Evolutionary conservation across 2,329 filamentous ascomycete genomes (phyloP).

Genomic region (Ascocoryne sarcoides): DNA sequence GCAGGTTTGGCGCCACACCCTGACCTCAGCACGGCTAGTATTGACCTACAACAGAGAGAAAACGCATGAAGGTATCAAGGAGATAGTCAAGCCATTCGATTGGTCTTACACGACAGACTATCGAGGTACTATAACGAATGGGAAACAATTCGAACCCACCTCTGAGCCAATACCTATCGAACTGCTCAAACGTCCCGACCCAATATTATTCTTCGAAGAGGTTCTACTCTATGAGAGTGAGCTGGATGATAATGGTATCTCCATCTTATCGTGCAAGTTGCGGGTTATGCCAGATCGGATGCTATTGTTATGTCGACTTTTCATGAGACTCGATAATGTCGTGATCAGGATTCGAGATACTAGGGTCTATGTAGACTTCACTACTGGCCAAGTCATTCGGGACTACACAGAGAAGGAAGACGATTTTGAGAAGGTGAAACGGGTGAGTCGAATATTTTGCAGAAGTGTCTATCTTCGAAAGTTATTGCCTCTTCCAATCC

Average conservation of each 20-base stretch:
- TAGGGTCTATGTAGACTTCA: constrained; percentile 85
- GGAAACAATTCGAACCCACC: constrained; percentile 21
- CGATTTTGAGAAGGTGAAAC: constrained; percentile 65
- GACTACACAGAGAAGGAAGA: constrained; percentile 90
- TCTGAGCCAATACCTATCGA: constrained; percentile 64
- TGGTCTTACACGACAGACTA: constrained; percentile 96
- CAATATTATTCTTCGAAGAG: constrained; percentile 94
- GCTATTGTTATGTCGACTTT: constrained; percentile 76
- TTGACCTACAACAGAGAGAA: constrained; percentile 51
- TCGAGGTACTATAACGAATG: constrained; percentile 53
- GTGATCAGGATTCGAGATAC: constrained; percentile 83
- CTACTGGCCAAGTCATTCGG: constrained; percentile 65
- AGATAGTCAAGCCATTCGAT: constrained; percentile 92
- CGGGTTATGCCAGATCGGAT: constrained; percentile 86
- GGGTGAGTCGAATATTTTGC: constrained; percentile 52
- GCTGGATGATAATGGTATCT: constrained; percentile 94
- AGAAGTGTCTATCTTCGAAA: no score
- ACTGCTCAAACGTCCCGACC: constrained; percentile 78
- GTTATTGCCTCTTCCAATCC: neutral
- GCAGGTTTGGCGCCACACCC: constrained; percentile 15
- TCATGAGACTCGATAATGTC: constrained; percentile 89
- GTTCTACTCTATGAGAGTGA: constrained; percentile 96
- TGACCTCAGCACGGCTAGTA: neutral
- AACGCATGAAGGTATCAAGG: constrained; percentile 76
- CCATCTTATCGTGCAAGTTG: constrained; percentile 81